Conservation (phyloP, 441 rosid species). For the Adansonia madagascariensis region DNA sequence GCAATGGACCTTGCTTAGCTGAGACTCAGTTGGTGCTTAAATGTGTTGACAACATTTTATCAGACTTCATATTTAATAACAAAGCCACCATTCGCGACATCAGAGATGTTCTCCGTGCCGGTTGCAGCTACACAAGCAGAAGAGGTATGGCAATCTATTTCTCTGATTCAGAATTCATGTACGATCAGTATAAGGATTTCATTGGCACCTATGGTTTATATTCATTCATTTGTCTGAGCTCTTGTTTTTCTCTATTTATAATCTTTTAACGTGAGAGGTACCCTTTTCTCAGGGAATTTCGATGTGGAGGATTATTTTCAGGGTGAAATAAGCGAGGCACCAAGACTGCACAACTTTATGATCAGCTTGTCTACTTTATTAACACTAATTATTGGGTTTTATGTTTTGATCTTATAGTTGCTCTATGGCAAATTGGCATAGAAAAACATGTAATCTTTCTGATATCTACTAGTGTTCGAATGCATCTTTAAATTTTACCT, state of each 20-base stretch:
- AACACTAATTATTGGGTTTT: slow-evolving; percentile 16
- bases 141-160: slow-evolving; percentile 39
- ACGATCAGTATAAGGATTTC: background rate
- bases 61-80: slow-evolving; percentile 52
- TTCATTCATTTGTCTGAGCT: background rate
- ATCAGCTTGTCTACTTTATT: slow-evolving; percentile 18
- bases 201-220: background rate
- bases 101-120: slow-evolving; percentile 42
- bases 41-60: slow-evolving; percentile 50
- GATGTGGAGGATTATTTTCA: slow-evolving; percentile 43
- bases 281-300: slow-evolving; percentile 47
- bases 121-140: slow-evolving; percentile 53
- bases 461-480: background rate
- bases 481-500: background rate
- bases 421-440: background rate
- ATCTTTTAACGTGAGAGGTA: background rate
- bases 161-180: background rate
- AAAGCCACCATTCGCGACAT: slow-evolving; percentile 49
- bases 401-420: slow-evolving; percentile 24
- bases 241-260: background rate
- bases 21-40: slow-evolving; percentile 57
- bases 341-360: background rate
- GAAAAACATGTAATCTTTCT: background rate
- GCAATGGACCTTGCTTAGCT: slow-evolving; percentile 54
- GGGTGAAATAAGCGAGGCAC: slow-evolving; percentile 35